A percentile compares a stretch with the other conserved stretches of the same genome.
phyloP scores from a whole-genome alignment of 2,329 filamentous ascomycete species.

The Colletotrichum abscissum region DNA sequence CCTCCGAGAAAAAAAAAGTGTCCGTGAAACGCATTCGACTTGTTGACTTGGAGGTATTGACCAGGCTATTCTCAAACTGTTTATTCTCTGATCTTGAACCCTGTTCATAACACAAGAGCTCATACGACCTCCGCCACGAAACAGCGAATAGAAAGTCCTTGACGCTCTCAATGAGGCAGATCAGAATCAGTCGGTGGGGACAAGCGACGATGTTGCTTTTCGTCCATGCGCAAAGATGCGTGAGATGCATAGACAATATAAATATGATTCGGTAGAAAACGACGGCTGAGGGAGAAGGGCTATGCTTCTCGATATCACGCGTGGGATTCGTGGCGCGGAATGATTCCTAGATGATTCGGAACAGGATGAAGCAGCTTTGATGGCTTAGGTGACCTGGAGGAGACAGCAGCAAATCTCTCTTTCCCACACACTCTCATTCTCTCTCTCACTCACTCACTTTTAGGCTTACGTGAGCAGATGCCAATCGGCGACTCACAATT shows the following conservation, averaged over 20 bases:
- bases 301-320: background rate
- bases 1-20: background rate
- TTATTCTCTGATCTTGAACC: background rate
- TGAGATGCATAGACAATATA: background rate
- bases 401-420: too few relatives aligned
- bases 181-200: background rate
- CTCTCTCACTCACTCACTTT: too few relatives aligned
- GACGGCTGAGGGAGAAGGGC: background rate
- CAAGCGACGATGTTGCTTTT: background rate
- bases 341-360: background rate
- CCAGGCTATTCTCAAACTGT: background rate
- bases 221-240: background rate
- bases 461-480: background rate
- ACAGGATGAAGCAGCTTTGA: background rate
- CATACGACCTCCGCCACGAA: background rate
- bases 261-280: background rate
- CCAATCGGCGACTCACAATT: background rate
- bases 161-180: conserved; percentile 8
- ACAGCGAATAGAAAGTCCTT: background rate
- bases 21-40: background rate
- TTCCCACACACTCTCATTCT: too few relatives aligned
- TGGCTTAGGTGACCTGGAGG: background rate
- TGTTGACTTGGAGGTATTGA: background rate
- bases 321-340: background rate
- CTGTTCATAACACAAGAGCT: background rate